Evolutionary conservation across 2,329 filamentous ascomycete genomes (phyloP), one percentile per base, ranked within the genome.

Genomic region (Chaetothyriales sp.): DNA sequence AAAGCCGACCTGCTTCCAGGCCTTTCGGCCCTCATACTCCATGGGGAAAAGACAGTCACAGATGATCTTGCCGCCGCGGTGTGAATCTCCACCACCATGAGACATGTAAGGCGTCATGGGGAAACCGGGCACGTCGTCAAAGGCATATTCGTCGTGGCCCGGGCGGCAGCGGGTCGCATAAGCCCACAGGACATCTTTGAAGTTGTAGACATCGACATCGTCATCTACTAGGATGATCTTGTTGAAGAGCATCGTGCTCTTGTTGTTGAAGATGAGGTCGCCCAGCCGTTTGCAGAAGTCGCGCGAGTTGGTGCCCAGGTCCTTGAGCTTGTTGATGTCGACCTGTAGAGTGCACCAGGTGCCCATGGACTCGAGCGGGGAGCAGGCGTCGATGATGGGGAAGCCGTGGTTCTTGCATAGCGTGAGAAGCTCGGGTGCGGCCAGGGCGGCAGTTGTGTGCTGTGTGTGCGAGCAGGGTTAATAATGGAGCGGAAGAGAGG

Each of bases 261-360:
- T 76, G 49, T 68, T 55, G 36, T 61, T 59, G 80, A 81, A 95
- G 4, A 74, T 59, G 1, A 73, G 18, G 43, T 73, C 65, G 0
- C 71, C 73, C 9, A 76, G 58, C 19, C 58, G 59, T 44, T 64
- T 62, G 47, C 63, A 63, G 44, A 76, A 68, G 0, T 68, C 65
- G 18, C 62, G 53, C 0, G 68, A 49, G 0, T 61, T 74, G 15
- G 72, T 74, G 44, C 78, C 73, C 70, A 79, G 72, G 7, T 71
- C 68, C 26, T 74, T 73, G 7, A 82, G 69, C 59, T 75, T 75
- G 5, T 69, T 65, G 1, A 72, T 75, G 59, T 83, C 78, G 19
- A 80, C 72, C 52, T 79, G 72, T 58, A 83, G 56, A 0, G 64
- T 71, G 0, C 66, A 65, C 73, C 73, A 76, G 0, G 68, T 74